Evolutionary conservation across 371 early-diverging fungal genomes (phyloP).

Genomic region (Cokeromyces recurvatus): DNA sequence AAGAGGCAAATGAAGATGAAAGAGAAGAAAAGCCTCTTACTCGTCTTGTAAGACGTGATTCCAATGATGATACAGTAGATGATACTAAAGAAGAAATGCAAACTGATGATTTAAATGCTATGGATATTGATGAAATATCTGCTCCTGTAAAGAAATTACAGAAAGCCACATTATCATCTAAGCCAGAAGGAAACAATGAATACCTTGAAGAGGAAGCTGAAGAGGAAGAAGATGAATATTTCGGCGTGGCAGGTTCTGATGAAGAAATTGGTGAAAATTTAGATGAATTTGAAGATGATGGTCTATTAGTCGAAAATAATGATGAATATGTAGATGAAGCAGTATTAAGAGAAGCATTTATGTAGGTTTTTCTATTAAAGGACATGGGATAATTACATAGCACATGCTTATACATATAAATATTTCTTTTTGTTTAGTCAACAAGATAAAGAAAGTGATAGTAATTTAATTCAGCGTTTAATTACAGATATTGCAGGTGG

Average conservation of each 20-base stretch:
- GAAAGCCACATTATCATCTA: no score
- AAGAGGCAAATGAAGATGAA: not conserved
- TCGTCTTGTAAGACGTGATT: conserved; percentile 16
- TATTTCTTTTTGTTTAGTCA: no score
- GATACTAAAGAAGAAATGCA: not conserved
- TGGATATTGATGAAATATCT: conserved; percentile 8
- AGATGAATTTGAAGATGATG: conserved; percentile 44
- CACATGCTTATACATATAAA: no score
- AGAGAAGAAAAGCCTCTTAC: conserved; percentile 10
- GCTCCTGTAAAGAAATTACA: not conserved
- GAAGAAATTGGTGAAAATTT: conserved; percentile 26
- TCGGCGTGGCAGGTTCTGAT: conserved; percentile 39
- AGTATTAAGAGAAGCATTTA: conserved; percentile 24
- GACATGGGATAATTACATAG: no score
- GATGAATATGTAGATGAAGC: conserved; percentile 38
- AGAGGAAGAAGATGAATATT: conserved; percentile 48
- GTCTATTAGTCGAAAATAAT: conserved; percentile 33
- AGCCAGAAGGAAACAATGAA: conserved; percentile 7
- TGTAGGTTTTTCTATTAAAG: conserved; percentile 21
- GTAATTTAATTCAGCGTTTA: conserved; percentile 32
- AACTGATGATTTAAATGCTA: conserved; percentile 8
- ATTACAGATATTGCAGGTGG: conserved; percentile 45
- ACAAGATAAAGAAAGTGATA: conserved; percentile 36
- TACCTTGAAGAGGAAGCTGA: conserved; percentile 46
- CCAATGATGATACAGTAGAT: not conserved